A percentile compares a stretch with the other conserved stretches of the same genome.
phyloP scores from a whole-genome alignment of 2,329 filamentous ascomycete species.

The Atkinsonella texensis region DNA sequence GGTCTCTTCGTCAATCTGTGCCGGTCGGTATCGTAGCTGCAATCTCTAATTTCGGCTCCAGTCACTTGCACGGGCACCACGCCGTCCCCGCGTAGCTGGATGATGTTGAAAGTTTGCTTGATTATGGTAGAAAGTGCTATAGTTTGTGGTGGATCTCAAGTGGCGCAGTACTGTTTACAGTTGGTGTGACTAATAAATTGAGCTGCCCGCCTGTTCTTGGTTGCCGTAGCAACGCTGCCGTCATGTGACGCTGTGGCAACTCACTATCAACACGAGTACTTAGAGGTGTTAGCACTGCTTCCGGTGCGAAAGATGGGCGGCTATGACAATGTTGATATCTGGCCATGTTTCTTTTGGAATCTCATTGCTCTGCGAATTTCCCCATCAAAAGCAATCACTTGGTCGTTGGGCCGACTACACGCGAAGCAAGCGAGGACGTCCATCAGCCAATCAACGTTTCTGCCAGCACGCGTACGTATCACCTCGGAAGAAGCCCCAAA shows the following conservation, averaged over 20 bases:
- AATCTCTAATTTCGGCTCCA: not conserved
- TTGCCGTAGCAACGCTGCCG: conserved; percentile 7
- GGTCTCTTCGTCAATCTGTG: not conserved
- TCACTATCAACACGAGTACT: too few relatives aligned
- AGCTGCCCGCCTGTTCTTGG: not conserved
- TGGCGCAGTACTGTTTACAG: conserved; percentile 10
- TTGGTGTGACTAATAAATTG: not conserved
- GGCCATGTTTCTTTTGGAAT: too few relatives aligned
- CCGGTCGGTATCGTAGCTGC: not conserved
- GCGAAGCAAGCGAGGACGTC: not conserved
- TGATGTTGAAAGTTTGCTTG: not conserved
- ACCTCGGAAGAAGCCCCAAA: not conserved
- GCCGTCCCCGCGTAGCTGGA: conserved; percentile 1
- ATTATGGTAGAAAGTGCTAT: not conserved
- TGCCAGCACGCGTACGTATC: not conserved
- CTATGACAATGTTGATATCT: too few relatives aligned
- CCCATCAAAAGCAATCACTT: too few relatives aligned
- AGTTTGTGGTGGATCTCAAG: conserved; percentile 1
- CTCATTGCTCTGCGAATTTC: too few relatives aligned
- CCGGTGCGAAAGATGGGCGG: too few relatives aligned
- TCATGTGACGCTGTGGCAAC: conserved; percentile 11
- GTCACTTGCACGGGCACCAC: not conserved
- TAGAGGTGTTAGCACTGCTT: too few relatives aligned
- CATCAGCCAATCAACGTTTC: not conserved
- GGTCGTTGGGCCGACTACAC: not conserved